Evolutionary conservation across 148 eudicot species (phyloP).

Genomic region (Pharnaceum exiguum): DNA sequence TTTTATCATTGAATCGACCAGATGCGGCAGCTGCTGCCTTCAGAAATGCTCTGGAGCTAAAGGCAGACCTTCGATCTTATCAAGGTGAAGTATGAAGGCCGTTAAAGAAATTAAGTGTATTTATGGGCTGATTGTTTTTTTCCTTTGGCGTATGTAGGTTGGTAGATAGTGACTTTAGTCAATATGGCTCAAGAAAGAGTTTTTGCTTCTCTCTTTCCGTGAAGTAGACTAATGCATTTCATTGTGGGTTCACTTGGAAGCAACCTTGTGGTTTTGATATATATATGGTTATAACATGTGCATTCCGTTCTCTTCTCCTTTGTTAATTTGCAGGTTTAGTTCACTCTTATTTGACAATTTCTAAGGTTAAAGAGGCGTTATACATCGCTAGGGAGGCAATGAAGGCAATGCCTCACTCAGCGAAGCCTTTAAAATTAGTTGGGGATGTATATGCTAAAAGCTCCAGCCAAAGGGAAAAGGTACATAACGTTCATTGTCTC

Average conservation of each 20-base stretch:
- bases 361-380: constrained; percentile 88
- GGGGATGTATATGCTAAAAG: constrained; percentile 96
- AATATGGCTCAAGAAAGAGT: too few species aligned
- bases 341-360: constrained; percentile 80
- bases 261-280: too few species aligned
- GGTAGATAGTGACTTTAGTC: too few species aligned
- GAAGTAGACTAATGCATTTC: too few species aligned
- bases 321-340: constrained; percentile 84
- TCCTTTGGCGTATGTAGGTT: too few species aligned
- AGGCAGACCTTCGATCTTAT: constrained; percentile 96
- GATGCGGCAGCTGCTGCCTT: constrained; percentile 82
- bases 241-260: too few species aligned
- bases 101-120: neutral
- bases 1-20: constrained; percentile 83
- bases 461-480: constrained; percentile 91
- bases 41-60: constrained; percentile 80
- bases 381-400: constrained; percentile 92
- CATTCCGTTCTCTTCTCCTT: too few species aligned
- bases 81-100: constrained; percentile 48
- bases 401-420: constrained; percentile 97
- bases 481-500: constrained; percentile 17
- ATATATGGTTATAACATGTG: too few species aligned
- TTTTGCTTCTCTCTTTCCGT: too few species aligned
- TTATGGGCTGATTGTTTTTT: too few species aligned
- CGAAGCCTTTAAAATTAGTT: constrained; percentile 87